phyloP scores from a whole-genome alignment of 176 grass and related monocot species.

The Rhynchospora breviuscula region DNA sequence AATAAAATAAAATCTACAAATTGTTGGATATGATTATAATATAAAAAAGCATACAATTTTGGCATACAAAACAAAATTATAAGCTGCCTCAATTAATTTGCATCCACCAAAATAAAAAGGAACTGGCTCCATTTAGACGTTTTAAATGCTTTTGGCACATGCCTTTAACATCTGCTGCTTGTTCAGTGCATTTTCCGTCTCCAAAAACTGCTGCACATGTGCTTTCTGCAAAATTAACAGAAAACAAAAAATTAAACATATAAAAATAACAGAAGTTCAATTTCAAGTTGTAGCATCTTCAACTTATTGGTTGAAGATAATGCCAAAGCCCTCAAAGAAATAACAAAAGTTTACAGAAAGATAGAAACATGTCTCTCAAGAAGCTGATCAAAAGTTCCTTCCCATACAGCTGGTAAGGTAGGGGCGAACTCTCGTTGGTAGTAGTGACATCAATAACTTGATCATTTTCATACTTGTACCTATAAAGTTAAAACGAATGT shows the following conservation, averaged over 20 bases:
- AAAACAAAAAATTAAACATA: background rate
- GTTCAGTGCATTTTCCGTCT: constrained; percentile 96
- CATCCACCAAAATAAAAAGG: background rate
- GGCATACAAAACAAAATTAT: background rate
- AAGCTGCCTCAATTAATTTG: background rate
- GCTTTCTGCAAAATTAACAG: constrained; percentile 77
- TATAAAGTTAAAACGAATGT: constrained; percentile 37
- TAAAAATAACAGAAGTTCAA: constrained; percentile 1
- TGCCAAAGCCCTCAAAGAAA: constrained; percentile 6
- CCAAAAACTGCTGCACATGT: constrained; percentile 97
- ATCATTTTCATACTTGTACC: constrained; percentile 99
- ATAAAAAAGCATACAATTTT: background rate
- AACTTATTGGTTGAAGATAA: background rate
- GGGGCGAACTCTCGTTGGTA: constrained; percentile 82
- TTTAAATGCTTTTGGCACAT: constrained; percentile 85
- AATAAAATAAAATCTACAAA: background rate
- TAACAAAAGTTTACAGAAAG: background rate
- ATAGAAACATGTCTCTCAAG: constrained; percentile 88
- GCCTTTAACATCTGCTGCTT: constrained; percentile 94
- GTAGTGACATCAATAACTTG: constrained; percentile 92
- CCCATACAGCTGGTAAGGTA: constrained; percentile 98
- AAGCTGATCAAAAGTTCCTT: constrained; percentile 95
- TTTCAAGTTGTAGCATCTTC: background rate
- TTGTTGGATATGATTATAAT: background rate
- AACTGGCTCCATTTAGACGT: constrained; percentile 57